Base-by-base conservation (phyloP, 495 filamentous ascomycete species). In the Aspergillus taichungensis region DNA sequence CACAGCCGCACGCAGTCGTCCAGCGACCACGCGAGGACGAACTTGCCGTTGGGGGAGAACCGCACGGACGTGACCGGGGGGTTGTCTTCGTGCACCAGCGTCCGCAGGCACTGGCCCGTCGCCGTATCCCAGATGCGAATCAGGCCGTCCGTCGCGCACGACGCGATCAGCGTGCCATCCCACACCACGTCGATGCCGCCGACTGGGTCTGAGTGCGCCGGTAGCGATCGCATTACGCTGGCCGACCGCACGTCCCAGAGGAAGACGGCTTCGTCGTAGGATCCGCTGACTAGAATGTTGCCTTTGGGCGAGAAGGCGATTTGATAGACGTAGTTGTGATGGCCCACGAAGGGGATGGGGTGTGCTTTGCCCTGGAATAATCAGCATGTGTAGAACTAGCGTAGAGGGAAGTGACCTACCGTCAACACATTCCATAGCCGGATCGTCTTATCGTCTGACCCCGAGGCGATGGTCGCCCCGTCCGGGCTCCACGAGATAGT, bases 261-360 rank as follows among this genome's bases (percentile, higher is more conserved):
- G 52, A 95, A 94, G 0, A 98, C 85, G 7, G 94, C 92, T 71
- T 98, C 92, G 55, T 97, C 92, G 64, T 95, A 97, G 54, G 86
- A 91, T 12, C 92, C 94, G 46, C 85, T 90, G 32, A 85, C 92
- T 12, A 98, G 77, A 55, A 95, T 95, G 56, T 96, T 97, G 32
- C 92, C 94, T 64, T 95, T 95, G 1, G 94, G 92, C 11, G 86
- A 87, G 64, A 96, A 98, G 13, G 90, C 88, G 38, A 98, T 74
- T 31, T 83, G 83, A 64, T 91, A 95, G 36, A 98, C 82, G 69
- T 95, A 96, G 59, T 90, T 96, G 60, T 96, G 90, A 60, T 98
- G 92, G 34, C 92, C 90, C 29, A 81, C 63, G 50, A 96, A 73
- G 6, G 85, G 80, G 14, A 66, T 68, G 0, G 75, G 67, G 61